Conservation (phyloP, 192 early-diverging fungal species). For the Allomyces javanicus region DNA sequence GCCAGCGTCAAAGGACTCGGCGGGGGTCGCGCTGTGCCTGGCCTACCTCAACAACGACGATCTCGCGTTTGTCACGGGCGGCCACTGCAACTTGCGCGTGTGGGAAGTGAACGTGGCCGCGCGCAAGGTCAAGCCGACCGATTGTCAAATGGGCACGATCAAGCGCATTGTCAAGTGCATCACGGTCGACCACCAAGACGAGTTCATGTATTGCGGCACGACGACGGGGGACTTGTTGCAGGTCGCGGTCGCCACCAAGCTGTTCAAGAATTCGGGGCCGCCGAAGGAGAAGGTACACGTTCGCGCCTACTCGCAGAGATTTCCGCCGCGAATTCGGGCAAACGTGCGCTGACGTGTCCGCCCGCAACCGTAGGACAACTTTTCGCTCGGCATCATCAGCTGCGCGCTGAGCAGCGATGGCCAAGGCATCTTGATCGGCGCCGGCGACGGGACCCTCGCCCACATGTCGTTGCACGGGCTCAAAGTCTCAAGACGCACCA, state of each 20-base stretch:
- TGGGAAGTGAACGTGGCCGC: conserved; percentile 30
- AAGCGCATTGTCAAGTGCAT: conserved; percentile 37
- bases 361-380: conserved; percentile 17
- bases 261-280: conserved; percentile 34
- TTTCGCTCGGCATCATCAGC: conserved; percentile 30
- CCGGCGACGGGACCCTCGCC: conserved; percentile 34
- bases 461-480: conserved; percentile 23
- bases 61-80: conserved; percentile 28
- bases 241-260: conserved; percentile 20
- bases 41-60: conserved; percentile 29
- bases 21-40: conserved; percentile 23
- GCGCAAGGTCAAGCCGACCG: conserved; percentile 25
- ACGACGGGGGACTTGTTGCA: conserved; percentile 35
- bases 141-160: conserved; percentile 33
- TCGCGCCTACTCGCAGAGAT: no score
- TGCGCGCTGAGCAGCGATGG: conserved; percentile 16
- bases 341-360: not conserved
- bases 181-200: conserved; percentile 23
- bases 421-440: conserved; percentile 22
- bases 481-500: conserved; percentile 13
- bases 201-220: conserved; percentile 39
- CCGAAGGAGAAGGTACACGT: conserved; percentile 29
- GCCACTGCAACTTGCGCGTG: conserved; percentile 25
- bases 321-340: no score
- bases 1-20: conserved; percentile 26